phyloP scores from a whole-genome alignment of 306 rosid genomes.

The Quercus cerris region DNA sequence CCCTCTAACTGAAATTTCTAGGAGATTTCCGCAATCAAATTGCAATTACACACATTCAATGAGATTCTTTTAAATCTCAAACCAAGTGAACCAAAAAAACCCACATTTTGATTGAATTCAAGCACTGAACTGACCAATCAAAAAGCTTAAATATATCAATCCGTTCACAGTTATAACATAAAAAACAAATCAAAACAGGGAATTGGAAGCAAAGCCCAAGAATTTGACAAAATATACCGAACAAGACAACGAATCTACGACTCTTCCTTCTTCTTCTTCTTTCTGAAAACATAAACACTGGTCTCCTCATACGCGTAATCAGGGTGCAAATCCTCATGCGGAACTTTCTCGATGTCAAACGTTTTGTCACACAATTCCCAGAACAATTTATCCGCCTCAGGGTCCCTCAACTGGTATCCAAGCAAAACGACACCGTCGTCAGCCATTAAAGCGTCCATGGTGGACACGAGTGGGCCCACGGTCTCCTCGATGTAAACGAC shows the following conservation, averaged over 20 bases:
- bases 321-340: slow-evolving; percentile 65
- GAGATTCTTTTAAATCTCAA: background rate
- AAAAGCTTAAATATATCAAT: too few species aligned
- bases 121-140: too few species aligned
- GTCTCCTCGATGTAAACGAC: slow-evolving; percentile 85
- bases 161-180: background rate
- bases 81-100: too few species aligned
- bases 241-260: background rate
- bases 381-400: slow-evolving; percentile 67
- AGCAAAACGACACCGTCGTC: slow-evolving; percentile 70
- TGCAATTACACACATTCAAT: background rate
- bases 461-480: slow-evolving; percentile 47
- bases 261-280: slow-evolving; percentile 40
- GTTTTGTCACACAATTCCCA: slow-evolving; percentile 55
- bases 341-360: slow-evolving; percentile 54
- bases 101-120: too few species aligned
- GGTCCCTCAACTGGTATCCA: slow-evolving; percentile 73
- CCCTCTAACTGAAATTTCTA: background rate
- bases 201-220: background rate
- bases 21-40: background rate
- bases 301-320: slow-evolving; percentile 83
- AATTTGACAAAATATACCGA: background rate
- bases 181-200: background rate
- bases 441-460: slow-evolving; percentile 60
- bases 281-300: slow-evolving; percentile 57